Evolutionary conservation across 495 filamentous ascomycete species (phyloP), one percentile per base, ranked within the genome.

Genomic region (Aspergillus heteromorphus): DNA sequence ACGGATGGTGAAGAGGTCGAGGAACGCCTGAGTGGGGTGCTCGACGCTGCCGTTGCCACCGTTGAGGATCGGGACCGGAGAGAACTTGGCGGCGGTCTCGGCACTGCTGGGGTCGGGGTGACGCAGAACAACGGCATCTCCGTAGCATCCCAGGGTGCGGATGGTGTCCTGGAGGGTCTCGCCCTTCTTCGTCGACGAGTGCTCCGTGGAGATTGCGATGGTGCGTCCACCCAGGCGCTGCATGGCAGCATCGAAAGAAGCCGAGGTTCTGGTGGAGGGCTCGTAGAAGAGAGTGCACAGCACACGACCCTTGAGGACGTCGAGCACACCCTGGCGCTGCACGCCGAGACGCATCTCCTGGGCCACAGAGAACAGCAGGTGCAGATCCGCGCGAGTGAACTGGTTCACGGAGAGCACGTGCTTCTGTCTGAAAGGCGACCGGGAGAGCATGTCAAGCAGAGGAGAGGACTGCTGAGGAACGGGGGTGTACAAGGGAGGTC

Each of bases 1-100:
- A 51, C 95, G 86, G 69, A 98, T 97, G 34, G 93, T 98, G 79
- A 96, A 97, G 58, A 98, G 83, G 64, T 98, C 93, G n/a, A 97
- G 80, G 83, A 98, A 91, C 4, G 93, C 93, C 72, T 98, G 93
- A 0, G 95, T 97, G 3, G 93, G 93, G 71, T 98, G 93, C 74
- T 98, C 93, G 59, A 88, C 80, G 69, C 86, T 87, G 53, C 93
- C 93, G 66, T 97, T 98, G 45, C 93, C 93, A 59, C 90, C 93
- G 65, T 98, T 98, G 76, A 98, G 91, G 65, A 98, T 83, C 1
- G 93, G 93, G 1, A 96, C 89, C 21, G 83, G 83, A 36, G 88
- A 89, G 74, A 84, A 95, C 69, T 90, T 89, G 62, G 84, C 86
- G 8, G 93, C 95, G 34, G 84, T 79, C 30, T 86, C 83, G 18